Base-by-base conservation (phyloP, 2,329 filamentous ascomycete genomes). In the Aspergillus luchuensis region DNA sequence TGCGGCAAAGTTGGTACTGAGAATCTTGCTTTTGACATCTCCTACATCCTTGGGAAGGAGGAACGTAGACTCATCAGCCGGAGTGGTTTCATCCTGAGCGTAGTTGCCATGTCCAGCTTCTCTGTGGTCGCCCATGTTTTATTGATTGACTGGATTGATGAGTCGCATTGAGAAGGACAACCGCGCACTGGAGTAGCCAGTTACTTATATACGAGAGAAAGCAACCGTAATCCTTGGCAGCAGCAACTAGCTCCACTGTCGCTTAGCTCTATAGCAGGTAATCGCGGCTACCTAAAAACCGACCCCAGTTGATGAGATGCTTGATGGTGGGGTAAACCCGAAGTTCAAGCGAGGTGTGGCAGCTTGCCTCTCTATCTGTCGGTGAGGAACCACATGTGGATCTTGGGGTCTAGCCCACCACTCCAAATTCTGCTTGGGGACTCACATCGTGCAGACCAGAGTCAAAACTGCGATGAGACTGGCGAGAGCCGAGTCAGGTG, bases 1-100 rank as follows among this genome's bases (percentile, higher is more conserved):
- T 17, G 63, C 58, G 2, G 62, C 59, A 39, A 66, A 66, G 10
- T 68, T 69, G n/a, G 66, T 67, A 47, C 63, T 68, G 8, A 65
- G 28, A 4, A 69, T 60, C 47, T 51, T 67, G 25, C 61, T 61
- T 17, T 66, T 56, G 3, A 66, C 66, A 21, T 68, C 60, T n/a
- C 55, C 57, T 23, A 66, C 67, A 50, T 54, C 49, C 30, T 60
- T 67, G 15, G 52, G 60, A 19, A 58, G 54, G 17, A 64, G 61
- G 28, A 61, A 62, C 8, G 60, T 57, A 30, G 54, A 30, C 19
- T 60, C 56, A 3, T 51, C 36, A 3, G 55, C 13, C 7, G 54
- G 13, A 39, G 25, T 21, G 6, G 56, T 58, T 7, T 57, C 48
- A 47, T 58, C 33, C 17, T 59, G 47, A 13, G 47, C 21, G 23